Evolutionary conservation across 805 yeast genomes (phyloP).

Genomic region (Metschnikowia orientalis): DNA sequence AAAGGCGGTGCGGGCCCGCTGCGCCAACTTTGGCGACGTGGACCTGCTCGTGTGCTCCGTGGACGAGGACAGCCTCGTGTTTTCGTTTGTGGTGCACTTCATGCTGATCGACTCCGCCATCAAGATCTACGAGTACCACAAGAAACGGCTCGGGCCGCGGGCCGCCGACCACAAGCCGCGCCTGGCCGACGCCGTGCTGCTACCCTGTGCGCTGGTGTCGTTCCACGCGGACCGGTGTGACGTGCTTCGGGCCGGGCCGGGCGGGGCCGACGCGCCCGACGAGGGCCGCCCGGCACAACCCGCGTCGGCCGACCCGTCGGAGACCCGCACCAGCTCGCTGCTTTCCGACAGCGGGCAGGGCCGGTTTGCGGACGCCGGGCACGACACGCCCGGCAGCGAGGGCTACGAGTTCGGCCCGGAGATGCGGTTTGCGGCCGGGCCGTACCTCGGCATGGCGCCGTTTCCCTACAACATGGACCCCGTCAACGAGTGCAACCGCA

Average conservation of each 20-base stretch:
- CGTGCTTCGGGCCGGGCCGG: no score
- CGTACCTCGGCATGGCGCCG: conserved; percentile 3
- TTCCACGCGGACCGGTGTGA: conserved; percentile 40
- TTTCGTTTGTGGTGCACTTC: conserved; percentile 31
- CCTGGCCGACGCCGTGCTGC: conserved; percentile 11
- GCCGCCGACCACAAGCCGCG: conserved; percentile 13
- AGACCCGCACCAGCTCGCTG: no score
- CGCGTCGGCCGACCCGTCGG: no score
- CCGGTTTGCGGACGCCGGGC: no score
- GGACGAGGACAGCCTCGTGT: conserved; percentile 7
- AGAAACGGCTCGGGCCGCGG: conserved; percentile 21
- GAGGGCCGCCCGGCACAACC: no score
- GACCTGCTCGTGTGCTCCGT: conserved; percentile 29
- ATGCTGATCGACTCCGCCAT: conserved; percentile 45
- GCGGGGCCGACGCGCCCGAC: no score
- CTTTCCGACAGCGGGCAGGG: no score
- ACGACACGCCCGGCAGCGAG: no score
- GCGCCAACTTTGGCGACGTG: conserved; percentile 39
- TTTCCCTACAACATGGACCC: conserved; percentile 26
- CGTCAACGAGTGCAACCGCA: conserved; percentile 49
- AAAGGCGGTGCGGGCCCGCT: conserved; percentile 25
- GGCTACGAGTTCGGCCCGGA: no score
- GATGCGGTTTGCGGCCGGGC: no score
- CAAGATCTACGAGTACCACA: conserved; percentile 36
- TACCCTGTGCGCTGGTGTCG: conserved; percentile 16